These are phyloP conservation scores for Pulicaria dysenterica DNA, from an alignment of 129 eudicot species.

Conservation along the genomic window DNA sequence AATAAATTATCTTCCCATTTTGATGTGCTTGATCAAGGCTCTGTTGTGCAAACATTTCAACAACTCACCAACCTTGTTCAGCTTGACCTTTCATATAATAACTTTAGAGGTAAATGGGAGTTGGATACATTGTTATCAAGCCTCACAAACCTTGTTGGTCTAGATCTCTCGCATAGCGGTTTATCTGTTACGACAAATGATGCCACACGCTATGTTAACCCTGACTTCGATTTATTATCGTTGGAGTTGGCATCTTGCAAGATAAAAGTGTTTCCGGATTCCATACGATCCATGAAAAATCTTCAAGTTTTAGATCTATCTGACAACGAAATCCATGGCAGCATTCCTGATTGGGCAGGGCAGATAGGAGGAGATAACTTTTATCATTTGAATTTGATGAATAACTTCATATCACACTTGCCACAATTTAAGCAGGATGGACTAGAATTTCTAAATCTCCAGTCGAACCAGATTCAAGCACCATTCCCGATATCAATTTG, in stretches of 20 bases:
- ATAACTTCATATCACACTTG: not conserved
- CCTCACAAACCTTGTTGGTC: not conserved
- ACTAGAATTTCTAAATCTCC: too few species aligned
- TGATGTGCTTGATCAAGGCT: not conserved
- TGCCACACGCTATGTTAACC: not conserved
- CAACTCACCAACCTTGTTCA: not conserved
- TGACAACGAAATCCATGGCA: not conserved
- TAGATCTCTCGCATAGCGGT: not conserved
- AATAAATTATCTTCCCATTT: not conserved
- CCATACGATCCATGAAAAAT: not conserved
- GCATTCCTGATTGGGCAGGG: not conserved
- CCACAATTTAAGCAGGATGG: too few species aligned
- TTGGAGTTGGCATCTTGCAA: conserved; percentile 16
- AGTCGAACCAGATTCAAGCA: too few species aligned
- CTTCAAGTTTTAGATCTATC: not conserved
- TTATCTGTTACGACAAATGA: not conserved
- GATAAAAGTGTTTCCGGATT: not conserved
- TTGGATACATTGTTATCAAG: not conserved
- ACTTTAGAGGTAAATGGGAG: not conserved
- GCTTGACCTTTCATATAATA: not conserved
- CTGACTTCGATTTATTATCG: not conserved
- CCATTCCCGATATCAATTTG: too few species aligned
- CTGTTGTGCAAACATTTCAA: not conserved
- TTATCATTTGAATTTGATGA: not conserved
- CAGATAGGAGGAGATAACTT: not conserved